Evolutionary conservation across 2,329 filamentous ascomycete genomes (phyloP), one percentile per base, ranked within the genome.

Genomic region (Basipetospora chlamydospora): DNA sequence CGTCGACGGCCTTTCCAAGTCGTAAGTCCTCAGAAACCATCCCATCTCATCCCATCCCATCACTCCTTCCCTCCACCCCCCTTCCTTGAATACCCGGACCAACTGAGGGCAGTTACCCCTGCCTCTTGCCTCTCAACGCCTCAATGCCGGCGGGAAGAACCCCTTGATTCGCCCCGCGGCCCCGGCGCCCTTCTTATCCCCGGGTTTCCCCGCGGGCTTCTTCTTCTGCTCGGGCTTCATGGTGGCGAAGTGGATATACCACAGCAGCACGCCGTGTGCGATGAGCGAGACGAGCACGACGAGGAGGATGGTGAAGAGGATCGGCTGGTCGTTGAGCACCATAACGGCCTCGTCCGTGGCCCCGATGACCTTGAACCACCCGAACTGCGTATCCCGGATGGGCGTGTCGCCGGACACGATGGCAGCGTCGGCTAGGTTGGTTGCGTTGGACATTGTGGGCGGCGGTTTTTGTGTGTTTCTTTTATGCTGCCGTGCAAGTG

Each of bases 171-270:
- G 34, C 15, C 18, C 13, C 34, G 22, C 40, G 28, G 49, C 46
- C 38, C 50, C 51, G 18, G 44, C 47, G 25, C 49, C 52, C 34
- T 58, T 53, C 39, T 50, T 53, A 11, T 40, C 39, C 5, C 31
- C 41, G 2, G 41, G 46, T 36, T 60, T 56, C 35, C 55, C 53
- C 37, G 59, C 58, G 54, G 69, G 69, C 48, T 64, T 64, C 52
- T 67, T 70, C 50, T 59, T 66, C 52, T 76, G 71, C 48, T 71
- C 67, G 12, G 70, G 70, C 58, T 75, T 76, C 56, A 71, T 43
- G 15, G 71, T 76, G 40, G 68, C 69, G 47, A 58, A 65, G 54
- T 73, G 68, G 47, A 75, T 75, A 55, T 63, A 73, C 66, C 66
- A 73, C 37, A 69, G 52, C 33, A 74, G 53, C 8, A 59, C 46